These are phyloP conservation scores for Liriodendron chinense DNA, from an alignment of 164 flowering plant genomes.

Conservation along the genomic window DNA sequence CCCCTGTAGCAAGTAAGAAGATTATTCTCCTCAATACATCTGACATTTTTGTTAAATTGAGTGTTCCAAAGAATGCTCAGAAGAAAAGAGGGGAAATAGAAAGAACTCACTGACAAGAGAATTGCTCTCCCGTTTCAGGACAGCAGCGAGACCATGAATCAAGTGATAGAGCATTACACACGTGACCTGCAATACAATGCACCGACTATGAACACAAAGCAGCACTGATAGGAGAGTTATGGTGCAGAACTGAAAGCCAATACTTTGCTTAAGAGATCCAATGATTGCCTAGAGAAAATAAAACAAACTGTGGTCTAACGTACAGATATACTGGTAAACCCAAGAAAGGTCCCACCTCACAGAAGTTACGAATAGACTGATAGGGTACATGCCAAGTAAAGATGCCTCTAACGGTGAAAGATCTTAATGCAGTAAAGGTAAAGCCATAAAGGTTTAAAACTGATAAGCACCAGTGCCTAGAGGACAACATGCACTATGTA, in stretches of 20 bases:
- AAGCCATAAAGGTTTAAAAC: too few species aligned
- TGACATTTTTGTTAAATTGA: slow-evolving; percentile 2
- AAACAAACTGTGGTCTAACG: background rate
- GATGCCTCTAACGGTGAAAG: too few species aligned
- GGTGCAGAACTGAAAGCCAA: background rate
- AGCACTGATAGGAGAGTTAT: background rate
- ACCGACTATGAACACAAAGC: background rate
- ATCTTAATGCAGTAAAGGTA: too few species aligned
- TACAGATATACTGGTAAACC: too few species aligned
- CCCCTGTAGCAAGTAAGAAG: slow-evolving; percentile 50
- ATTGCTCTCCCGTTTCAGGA: slow-evolving; percentile 59
- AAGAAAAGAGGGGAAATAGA: background rate
- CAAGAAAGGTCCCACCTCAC: background rate
- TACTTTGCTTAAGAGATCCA: background rate
- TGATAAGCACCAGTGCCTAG: too few species aligned
- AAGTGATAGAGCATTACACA: slow-evolving; percentile 72
- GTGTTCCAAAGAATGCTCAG: background rate
- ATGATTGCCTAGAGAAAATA: background rate
- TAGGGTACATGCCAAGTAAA: too few species aligned
- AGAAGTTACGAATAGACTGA: too few species aligned
- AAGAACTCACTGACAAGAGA: slow-evolving; percentile 90
- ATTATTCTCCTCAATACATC: background rate
- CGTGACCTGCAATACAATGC: slow-evolving; percentile 54
- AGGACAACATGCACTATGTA: too few species aligned
- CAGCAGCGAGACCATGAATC: slow-evolving; percentile 82